Base-by-base conservation (phyloP, 306 rosid genomes). In the Fragaria vesca region DNA sequence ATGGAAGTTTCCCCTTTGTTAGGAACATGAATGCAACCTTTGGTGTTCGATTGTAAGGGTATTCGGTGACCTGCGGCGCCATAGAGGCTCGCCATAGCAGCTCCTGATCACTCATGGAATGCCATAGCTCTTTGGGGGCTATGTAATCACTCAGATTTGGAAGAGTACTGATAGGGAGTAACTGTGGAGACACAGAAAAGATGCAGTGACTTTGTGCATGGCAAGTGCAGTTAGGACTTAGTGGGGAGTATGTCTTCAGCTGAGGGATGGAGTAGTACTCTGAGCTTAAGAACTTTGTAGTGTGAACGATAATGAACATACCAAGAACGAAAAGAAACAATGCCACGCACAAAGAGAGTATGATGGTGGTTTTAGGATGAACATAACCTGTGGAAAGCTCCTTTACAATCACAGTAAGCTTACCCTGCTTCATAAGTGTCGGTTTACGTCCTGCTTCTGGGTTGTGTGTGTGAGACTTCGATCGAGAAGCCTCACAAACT, bases 21-120 rank as follows among this genome's bases (percentile, higher is more conserved):
- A 80, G 71, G 79, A 81, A 83, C 87, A 86, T 80, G 74, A 86
- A 86, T 9, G 87, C 89, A 26, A 83, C 73, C 62, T 83, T 83
- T 30, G 20, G 81, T 0, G 68, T 83, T 46, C 81, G 51, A 32
- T 81, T 81, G 4, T 55, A 57, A 10, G 81, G 78, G 51, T 55
- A 57, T 16, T 71, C 46, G 3, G 8, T 8, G 5, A 77, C 36
- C 4, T 12, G 55, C 3, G 85, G 84, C 57, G 57, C 79, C 84
- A 70, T 55, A 5, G 85, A 86, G 34, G 85, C 89, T 71, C 72
- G 45, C 83, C 85, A 71, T 30, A 83, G 5, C 45, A 86, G 75
- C 83, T 83, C 87, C 52, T 76, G 38, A 45, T 86, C 85, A 30
- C 75, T 86, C 89, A 86, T 75, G 38, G 60, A 77, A 71, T 86